A percentile compares a stretch with the other conserved stretches of the same genome.
phyloP scores from a whole-genome alignment of 1,139 yeast species.

The Yamadazyma aaseri region DNA sequence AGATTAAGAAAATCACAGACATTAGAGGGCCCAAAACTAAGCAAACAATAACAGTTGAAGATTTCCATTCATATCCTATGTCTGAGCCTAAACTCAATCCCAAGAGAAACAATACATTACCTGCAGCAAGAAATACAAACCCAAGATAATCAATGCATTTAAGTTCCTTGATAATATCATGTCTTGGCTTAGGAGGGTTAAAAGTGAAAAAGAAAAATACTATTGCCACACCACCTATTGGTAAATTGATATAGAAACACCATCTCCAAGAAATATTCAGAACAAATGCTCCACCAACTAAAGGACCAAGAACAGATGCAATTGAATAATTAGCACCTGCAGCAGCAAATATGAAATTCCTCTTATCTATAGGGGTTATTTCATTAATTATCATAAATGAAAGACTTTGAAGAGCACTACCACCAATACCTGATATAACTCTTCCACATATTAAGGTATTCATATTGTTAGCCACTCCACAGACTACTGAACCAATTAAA shows the following conservation, averaged over 20 bases:
- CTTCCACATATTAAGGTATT: conserved; percentile 39
- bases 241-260: conserved; percentile 63
- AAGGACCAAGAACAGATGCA: conserved; percentile 58
- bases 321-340: conserved; percentile 39
- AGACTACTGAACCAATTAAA: conserved; percentile 38
- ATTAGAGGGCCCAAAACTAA: conserved; percentile 43
- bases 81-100: conserved; percentile 43
- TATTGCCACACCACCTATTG: conserved; percentile 36
- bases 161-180: conserved; percentile 27
- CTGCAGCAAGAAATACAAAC: conserved; percentile 42
- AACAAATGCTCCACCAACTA: conserved; percentile 53
- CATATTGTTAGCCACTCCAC: conserved; percentile 36
- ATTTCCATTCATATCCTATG: conserved; percentile 48
- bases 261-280: conserved; percentile 61
- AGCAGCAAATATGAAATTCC: conserved; percentile 35
- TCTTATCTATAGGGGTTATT: conserved; percentile 26
- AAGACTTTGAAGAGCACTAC: conserved; percentile 31
- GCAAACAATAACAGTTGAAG: conserved; percentile 46
- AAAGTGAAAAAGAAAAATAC: conserved; percentile 25
- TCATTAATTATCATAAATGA: conserved; percentile 29
- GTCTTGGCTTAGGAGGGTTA: conserved; percentile 31
- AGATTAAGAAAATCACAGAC: conserved; percentile 18
- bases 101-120: conserved; percentile 42
- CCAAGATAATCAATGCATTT: conserved; percentile 51
- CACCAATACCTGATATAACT: conserved; percentile 35